Percentiles rank a stretch among this genome's conserved stretches.
Conservation (phyloP, 148 eudicot genomes). For the Rhododendron ferrugineum region DNA sequence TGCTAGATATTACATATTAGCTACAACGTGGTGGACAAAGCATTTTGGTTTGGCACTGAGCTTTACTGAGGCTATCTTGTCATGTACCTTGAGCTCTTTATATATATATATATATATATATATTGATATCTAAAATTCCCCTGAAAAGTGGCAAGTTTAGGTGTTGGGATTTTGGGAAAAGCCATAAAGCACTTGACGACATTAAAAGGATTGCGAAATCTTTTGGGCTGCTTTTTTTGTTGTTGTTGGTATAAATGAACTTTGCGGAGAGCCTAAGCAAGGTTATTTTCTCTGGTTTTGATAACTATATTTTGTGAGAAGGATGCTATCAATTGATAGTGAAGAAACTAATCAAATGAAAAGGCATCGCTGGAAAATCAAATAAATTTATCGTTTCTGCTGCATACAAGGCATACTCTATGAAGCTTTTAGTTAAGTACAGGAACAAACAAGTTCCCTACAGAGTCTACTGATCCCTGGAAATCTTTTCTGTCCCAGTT, state of each 20-base stretch:
- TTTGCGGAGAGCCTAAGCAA: neutral
- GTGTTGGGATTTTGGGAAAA: neutral
- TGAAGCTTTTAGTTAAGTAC: neutral
- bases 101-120: too few species aligned
- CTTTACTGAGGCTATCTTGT: neutral
- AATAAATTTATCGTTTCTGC: neutral
- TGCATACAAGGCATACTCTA: neutral
- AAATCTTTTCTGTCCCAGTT: neutral
- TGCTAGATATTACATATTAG: neutral
- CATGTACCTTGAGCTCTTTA: neutral
- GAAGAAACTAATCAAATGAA: neutral
- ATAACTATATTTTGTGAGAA: neutral
- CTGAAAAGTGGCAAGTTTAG: neutral
- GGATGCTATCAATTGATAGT: neutral
- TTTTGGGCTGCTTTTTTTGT: neutral
- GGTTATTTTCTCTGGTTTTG: neutral
- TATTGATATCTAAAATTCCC: neutral
- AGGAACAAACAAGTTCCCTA: neutral
- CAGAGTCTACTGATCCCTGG: neutral
- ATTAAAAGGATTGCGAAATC: neutral
- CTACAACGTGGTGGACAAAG: neutral
- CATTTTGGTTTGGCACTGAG: neutral
- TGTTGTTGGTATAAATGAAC: neutral
- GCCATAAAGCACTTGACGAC: neutral
- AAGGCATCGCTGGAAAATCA: neutral